Percentiles rank a stretch among this genome's conserved stretches.
phyloP scores from a whole-genome alignment of 192 early-diverging fungal genomes.

The Coemansia sp. region DNA sequence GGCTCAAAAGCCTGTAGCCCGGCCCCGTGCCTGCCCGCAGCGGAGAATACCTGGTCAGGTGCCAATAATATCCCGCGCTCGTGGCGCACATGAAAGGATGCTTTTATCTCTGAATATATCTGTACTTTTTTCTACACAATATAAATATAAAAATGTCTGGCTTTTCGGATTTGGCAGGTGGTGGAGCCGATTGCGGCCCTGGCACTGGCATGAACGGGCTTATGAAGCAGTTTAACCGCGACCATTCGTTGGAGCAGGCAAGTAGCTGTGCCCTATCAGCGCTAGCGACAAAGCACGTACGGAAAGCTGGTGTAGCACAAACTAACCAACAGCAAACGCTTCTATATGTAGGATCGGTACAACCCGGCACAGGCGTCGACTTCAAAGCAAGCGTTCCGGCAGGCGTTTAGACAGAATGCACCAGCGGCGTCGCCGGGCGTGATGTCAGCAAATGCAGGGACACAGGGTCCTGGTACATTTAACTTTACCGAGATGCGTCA shows the following conservation, averaged over 20 bases:
- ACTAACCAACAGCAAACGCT: not conserved
- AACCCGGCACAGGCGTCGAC: slow-evolving; percentile 40
- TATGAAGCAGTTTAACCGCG: slow-evolving; percentile 77
- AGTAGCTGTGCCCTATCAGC: slow-evolving; percentile 13
- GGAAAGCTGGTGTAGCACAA: not conserved
- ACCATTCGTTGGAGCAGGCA: slow-evolving; percentile 80
- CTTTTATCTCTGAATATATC: not conserved
- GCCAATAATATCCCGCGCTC: not conserved
- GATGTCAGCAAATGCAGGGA: slow-evolving; percentile 22
- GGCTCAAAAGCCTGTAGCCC: not conserved
- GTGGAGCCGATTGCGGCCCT: slow-evolving; percentile 74
- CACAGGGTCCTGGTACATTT: slow-evolving; percentile 51
- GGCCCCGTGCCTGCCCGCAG: not conserved
- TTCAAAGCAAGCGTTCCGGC: slow-evolving; percentile 45
- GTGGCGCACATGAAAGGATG: not conserved
- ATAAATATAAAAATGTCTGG: slow-evolving; percentile 48
- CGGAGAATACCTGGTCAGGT: not conserved
- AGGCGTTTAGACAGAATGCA: slow-evolving; percentile 37
- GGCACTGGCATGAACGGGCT: slow-evolving; percentile 73
- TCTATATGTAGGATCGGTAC: slow-evolving; percentile 37
- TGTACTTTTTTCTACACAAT: slow-evolving; percentile 1
- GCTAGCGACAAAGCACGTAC: not conserved
- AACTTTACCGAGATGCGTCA: slow-evolving; percentile 69
- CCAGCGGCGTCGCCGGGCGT: slow-evolving; percentile 22
- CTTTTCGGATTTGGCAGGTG: slow-evolving; percentile 61